Conservation (phyloP, 208 protist genomes). For the Novymonas esmeraldas region DNA sequence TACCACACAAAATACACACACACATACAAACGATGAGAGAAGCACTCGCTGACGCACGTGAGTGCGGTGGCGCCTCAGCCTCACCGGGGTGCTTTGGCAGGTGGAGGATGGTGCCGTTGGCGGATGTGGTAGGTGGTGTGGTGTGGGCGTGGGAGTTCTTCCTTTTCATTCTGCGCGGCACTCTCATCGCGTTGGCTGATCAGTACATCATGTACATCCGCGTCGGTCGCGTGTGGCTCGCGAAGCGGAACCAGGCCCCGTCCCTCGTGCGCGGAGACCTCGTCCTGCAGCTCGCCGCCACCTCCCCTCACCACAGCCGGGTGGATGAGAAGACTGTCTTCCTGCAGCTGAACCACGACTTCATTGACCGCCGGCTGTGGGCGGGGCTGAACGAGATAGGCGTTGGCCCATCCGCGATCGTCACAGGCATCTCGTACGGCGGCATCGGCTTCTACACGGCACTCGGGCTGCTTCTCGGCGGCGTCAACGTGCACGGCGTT, state of each 20-base stretch:
- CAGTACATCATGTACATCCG: conserved; percentile 65
- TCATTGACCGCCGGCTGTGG: conserved; percentile 67
- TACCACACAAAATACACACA: no score
- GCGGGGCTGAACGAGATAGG: conserved; percentile 36
- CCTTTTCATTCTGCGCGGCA: conserved; percentile 53
- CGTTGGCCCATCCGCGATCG: conserved; percentile 54
- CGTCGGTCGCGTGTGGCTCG: conserved; percentile 50
- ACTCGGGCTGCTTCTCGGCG: conserved; percentile 64
- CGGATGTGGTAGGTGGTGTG: conserved; percentile 2
- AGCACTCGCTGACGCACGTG: no score
- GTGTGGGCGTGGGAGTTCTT: conserved; percentile 36
- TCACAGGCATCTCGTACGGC: conserved; percentile 66
- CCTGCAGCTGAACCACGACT: conserved; percentile 55
- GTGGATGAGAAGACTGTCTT: conserved; percentile 42
- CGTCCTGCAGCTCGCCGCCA: conserved; percentile 64
- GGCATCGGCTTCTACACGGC: conserved; percentile 78
- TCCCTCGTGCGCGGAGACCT: conserved; percentile 59
- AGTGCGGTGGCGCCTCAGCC: no score
- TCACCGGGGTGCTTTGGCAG: no score
- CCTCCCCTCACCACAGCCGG: conserved; percentile 49
- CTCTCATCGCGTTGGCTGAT: conserved; percentile 55
- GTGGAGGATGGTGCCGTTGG: neutral
- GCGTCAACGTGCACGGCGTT: conserved; percentile 76
- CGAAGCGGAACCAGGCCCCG: conserved; percentile 36
- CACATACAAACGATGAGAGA: no score